Percentiles rank a stretch among this genome's conserved stretches.
Conservation (phyloP, 2,329 filamentous ascomycete genomes). For the Epichloe bromicola region DNA sequence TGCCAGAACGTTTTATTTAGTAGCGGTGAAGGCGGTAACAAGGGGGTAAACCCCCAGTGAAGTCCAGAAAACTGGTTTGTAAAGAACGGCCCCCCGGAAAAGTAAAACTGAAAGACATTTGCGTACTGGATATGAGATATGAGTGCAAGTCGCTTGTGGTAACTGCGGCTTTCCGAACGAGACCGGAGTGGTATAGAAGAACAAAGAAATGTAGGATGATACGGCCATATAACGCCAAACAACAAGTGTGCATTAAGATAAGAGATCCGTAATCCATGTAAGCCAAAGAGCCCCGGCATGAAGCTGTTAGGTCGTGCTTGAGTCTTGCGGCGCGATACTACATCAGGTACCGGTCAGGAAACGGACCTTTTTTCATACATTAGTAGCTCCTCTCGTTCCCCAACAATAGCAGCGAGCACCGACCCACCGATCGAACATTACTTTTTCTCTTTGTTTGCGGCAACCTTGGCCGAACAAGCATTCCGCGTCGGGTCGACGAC, state of each 20-base stretch:
- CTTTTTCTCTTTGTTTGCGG: background rate
- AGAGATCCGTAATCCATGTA: too few species aligned
- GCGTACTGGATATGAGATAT: background rate
- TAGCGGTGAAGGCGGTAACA: background rate
- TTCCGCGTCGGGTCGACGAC: background rate
- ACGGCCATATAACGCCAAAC: background rate
- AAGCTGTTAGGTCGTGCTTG: background rate
- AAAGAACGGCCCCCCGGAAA: background rate
- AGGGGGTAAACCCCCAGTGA: background rate
- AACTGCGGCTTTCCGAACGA: background rate
- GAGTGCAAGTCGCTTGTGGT: background rate
- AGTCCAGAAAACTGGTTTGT: background rate
- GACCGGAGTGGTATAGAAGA: background rate
- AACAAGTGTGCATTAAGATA: background rate
- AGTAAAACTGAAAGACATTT: background rate
- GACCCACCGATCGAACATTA: background rate
- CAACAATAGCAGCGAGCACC: background rate
- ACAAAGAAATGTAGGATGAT: background rate
- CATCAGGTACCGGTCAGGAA: constrained; percentile 2
- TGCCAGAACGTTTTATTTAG: background rate
- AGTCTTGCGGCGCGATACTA: background rate
- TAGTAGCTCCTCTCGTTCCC: background rate
- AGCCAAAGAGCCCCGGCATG: background rate
- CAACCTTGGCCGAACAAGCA: background rate
- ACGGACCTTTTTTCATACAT: background rate